These are phyloP conservation scores for Colletotrichum tanaceti DNA, from an alignment of 2,329 filamentous ascomycete genomes.

Conservation along the genomic window DNA sequence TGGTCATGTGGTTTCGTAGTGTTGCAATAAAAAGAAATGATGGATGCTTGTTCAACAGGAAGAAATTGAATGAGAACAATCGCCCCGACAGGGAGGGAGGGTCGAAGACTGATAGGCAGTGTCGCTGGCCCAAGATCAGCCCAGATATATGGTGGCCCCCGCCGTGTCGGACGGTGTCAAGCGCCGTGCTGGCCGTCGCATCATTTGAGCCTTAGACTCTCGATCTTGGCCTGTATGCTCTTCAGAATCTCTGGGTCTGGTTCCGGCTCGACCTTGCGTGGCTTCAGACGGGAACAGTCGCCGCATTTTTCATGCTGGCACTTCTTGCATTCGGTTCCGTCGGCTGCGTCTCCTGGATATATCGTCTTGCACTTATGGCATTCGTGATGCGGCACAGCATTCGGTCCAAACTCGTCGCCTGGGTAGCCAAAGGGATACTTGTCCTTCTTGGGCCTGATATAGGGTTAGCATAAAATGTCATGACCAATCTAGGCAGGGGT, in stretches of 20 bases:
- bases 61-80: conserved; percentile 31
- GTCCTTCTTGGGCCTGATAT: conserved; percentile 69
- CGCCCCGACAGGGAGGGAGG: conserved; percentile 10
- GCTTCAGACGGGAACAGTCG: conserved; percentile 68
- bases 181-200: neutral
- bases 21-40: conserved; percentile 34
- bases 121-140: conserved; percentile 26
- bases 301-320: conserved; percentile 72
- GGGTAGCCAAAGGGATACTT: conserved; percentile 79
- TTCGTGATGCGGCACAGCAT: conserved; percentile 63
- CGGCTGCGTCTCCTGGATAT: conserved; percentile 62
- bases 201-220: conserved; percentile 52
- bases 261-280: conserved; percentile 70
- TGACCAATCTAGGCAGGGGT: neutral
- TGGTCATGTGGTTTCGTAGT: conserved; percentile 38
- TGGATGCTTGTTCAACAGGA: conserved; percentile 29
- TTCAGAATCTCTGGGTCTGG: conserved; percentile 71
- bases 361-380: conserved; percentile 73
- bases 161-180: conserved; percentile 26
- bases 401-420: conserved; percentile 69
- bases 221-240: conserved; percentile 67
- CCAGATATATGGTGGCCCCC: conserved; percentile 22
- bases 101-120: conserved; percentile 28
- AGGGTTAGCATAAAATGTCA: conserved; percentile 23
- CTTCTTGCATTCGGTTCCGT: conserved; percentile 66